Evolutionary conservation across 192 early-diverging fungal genomes (phyloP), one percentile per base, ranked within the genome.

Genomic region (Radiomyces spectabilis): DNA sequence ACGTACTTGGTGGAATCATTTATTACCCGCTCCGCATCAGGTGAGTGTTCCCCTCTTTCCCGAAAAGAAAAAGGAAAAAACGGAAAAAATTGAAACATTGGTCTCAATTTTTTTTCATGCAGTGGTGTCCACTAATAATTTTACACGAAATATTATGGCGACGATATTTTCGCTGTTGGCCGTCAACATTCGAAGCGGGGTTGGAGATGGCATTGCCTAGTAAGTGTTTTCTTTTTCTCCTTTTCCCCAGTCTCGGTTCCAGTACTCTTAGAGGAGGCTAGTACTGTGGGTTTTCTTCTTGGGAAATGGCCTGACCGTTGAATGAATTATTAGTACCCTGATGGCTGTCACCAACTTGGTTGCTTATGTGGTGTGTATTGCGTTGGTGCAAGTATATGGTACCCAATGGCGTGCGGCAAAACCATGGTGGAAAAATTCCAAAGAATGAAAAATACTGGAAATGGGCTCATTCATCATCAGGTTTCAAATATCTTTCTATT

Each of bases 171-270:
- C 59, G 0, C 19, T 61, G 15, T 21, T 53, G 40, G 59, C 43
- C 19, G 59, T 34, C 41, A 22, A 24, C 2, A 44, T 61, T 25
- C 9, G 51, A 29, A 27, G 13, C 1, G 30, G 29, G n/a, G 41
- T 61, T 29, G 51, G 51, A 13, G 51, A 61, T 29, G 51, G 51
- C 0, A 53, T 50, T 50, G 46, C 59, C 26, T 61, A 47, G 59
- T 61, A 61, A 53, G 59, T 47, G 13, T 6, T 38, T 16, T 10
- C 13, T n/a, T 27, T 27, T 22, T 38, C 18, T 1, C 30, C 4
- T 42, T 38, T 3, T 27, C 15, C 21, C 21, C 15, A 5, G 5
- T 7, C 21, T 29, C 1, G 9, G 26, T 46, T 37, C n/a, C n/a
- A n/a, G n/a, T n/a, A n/a, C n/a, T n/a, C n/a, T n/a, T n/a, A n/a